Evolutionary conservation across 805 yeast species (phyloP).

Genomic region (Candida chilensis): DNA sequence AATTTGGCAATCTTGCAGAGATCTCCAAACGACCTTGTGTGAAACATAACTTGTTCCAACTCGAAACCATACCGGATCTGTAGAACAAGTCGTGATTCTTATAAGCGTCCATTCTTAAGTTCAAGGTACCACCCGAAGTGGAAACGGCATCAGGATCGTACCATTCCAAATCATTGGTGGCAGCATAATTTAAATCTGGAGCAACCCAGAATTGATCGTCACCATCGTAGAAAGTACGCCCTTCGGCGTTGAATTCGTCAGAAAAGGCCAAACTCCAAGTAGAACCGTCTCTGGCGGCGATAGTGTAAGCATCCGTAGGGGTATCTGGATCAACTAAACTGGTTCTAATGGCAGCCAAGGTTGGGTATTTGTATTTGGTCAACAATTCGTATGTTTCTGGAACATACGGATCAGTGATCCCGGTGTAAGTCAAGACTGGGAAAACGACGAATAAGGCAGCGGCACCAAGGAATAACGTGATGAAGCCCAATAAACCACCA

Average conservation of each 20-base stretch:
- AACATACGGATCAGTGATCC: slow-evolving; percentile 39
- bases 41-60: slow-evolving; percentile 88
- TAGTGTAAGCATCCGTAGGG: slow-evolving; percentile 38
- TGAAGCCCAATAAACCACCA: slow-evolving; percentile 54
- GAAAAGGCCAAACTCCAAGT: slow-evolving; percentile 74
- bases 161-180: slow-evolving; percentile 91
- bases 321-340: slow-evolving; percentile 55
- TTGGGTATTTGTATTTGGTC: slow-evolving; percentile 41
- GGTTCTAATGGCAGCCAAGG: slow-evolving; percentile 41
- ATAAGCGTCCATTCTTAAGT: slow-evolving; percentile 71
- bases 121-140: slow-evolving; percentile 66
- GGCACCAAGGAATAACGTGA: slow-evolving; percentile 50
- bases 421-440: slow-evolving; percentile 82
- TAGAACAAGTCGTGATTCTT: slow-evolving; percentile 71
- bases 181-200: slow-evolving; percentile 74
- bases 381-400: slow-evolving; percentile 33
- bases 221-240: slow-evolving; percentile 82
- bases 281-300: slow-evolving; percentile 50
- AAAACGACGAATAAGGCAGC: slow-evolving; percentile 63
- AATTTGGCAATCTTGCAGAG: slow-evolving; percentile 71
- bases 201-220: slow-evolving; percentile 92
- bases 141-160: slow-evolving; percentile 85
- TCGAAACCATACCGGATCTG: slow-evolving; percentile 86
- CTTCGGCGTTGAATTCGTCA: slow-evolving; percentile 86
- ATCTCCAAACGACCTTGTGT: slow-evolving; percentile 77